A percentile compares a stretch with the other conserved stretches of the same genome.
Conservation (phyloP, 805 yeast species). For the Soucietia sequanensis region DNA sequence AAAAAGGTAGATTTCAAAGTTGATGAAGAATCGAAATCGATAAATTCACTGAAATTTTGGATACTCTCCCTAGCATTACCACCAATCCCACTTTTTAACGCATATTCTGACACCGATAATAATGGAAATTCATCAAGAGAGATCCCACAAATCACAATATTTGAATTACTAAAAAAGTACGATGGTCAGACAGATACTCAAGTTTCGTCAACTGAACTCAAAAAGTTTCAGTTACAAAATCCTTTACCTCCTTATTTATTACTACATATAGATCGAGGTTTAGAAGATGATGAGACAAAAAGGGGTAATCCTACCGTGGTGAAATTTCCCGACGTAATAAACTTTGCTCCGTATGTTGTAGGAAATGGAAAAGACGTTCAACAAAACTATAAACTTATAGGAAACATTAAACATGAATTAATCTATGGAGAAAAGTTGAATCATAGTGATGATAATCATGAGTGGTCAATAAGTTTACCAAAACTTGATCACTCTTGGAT, state of each 20-base stretch:
- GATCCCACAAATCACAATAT: conserved; percentile 52
- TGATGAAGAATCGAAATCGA: conserved; percentile 4
- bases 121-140: conserved; percentile 10
- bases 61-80: conserved; percentile 61
- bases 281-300: conserved; percentile 11
- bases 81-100: conserved; percentile 46
- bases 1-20: conserved; percentile 23
- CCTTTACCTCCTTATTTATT: conserved; percentile 54
- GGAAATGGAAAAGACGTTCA: conserved; percentile 12
- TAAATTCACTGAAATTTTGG: conserved; percentile 39
- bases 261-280: conserved; percentile 53
- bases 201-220: conserved; percentile 32
- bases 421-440: conserved; percentile 13
- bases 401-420: conserved; percentile 15
- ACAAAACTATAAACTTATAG: conserved; percentile 35
- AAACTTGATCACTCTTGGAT: conserved; percentile 50
- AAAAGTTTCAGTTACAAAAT: conserved; percentile 35
- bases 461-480: conserved; percentile 44
- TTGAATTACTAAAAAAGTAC: conserved; percentile 44
- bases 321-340: conserved; percentile 49
- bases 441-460: conserved; percentile 29
- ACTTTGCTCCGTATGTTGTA: conserved; percentile 32
- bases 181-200: conserved; percentile 27
- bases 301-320: conserved; percentile 53
- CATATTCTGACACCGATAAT: conserved; percentile 32